Evolutionary conservation across 2,329 filamentous ascomycete genomes (phyloP), one percentile per base, ranked within the genome.

Genomic region (Phaeoacremonium minimum): DNA sequence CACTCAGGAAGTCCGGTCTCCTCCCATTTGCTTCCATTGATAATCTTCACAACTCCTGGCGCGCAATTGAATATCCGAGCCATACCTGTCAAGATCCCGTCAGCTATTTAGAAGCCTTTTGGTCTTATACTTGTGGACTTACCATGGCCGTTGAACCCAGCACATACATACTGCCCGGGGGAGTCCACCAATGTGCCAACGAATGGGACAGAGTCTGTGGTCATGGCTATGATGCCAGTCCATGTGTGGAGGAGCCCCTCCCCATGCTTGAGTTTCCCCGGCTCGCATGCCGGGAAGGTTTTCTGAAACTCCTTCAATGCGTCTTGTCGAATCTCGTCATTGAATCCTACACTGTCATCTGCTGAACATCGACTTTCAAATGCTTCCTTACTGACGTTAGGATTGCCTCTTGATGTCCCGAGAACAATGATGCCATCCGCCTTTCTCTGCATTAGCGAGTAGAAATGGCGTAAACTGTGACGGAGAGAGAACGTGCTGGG

Each of bases 111-210:
- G n/a, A n/a, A n/a, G n/a, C n/a, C n/a, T n/a, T n/a, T n/a, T n/a
- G n/a, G n/a, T n/a, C n/a, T n/a, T n/a, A n/a, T n/a, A n/a, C n/a
- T n/a, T n/a, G 15, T 35, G 5, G n/a, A 46, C 53, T 55, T 43
- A 58, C 66, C 66, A 46, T 71, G 66, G 1, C 66, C 67, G 44
- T 71, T 69, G 40, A 71, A 70, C 1, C 68, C 67, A n/a, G 66
- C 67, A 44, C 66, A 70, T 7, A 72, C 56, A 47, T 57, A 73
- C 36, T 72, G 67, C 4, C 67, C 67, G 8, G 60, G 56, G 7
- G 61, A 41, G 0, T 53, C 53, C 8, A 63, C 53, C 5, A 72
- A 47, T 2, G 49, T 46, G 2, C 68, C 68, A n/a, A 72, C 52
- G 40, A 69, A 63, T 1, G 69, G 67, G 11, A 70, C 63, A 9